These are phyloP conservation scores for Aspergillus pseudonomiae DNA, from an alignment of 2,329 filamentous ascomycete genomes.

Conservation along the genomic window DNA sequence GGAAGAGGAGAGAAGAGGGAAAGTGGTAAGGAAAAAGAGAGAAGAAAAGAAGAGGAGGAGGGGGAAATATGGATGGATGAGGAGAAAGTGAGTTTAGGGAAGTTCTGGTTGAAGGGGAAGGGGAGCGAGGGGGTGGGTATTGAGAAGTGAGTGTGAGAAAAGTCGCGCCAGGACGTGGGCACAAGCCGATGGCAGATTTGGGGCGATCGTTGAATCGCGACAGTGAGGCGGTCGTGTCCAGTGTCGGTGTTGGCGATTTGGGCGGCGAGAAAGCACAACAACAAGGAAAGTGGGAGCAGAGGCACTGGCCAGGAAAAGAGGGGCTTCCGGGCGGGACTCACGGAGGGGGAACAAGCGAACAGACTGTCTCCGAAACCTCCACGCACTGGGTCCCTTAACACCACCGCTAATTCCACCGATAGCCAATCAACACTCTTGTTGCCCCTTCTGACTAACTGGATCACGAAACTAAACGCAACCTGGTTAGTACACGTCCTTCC, in stretches of 20 bases:
- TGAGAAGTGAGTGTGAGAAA: constrained; percentile 20
- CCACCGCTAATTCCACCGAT: constrained; percentile 14
- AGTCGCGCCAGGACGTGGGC: constrained; percentile 25
- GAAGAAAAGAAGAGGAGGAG: constrained; percentile 19
- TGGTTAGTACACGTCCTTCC: constrained; percentile 20
- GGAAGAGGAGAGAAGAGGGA: constrained; percentile 18
- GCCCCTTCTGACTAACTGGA: constrained; percentile 23
- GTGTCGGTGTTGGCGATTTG: constrained; percentile 21
- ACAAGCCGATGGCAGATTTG: constrained; percentile 23
- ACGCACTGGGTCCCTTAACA: constrained; percentile 22
- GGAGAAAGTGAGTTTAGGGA: constrained; percentile 21
- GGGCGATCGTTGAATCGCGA: constrained; percentile 28
- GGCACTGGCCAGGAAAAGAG: constrained; percentile 16
- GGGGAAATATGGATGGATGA: constrained; percentile 22
- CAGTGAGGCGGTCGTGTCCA: constrained; percentile 29
- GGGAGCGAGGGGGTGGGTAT: constrained; percentile 21
- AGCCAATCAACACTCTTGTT: constrained; percentile 9
- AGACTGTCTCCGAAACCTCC: constrained; percentile 6
- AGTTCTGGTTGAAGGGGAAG: constrained; percentile 24
- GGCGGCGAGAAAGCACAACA: constrained; percentile 19
- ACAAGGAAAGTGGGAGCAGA: constrained; percentile 15
- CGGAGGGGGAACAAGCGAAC: constrained; percentile 22
- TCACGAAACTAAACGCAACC: constrained; percentile 14
- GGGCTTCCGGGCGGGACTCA: constrained; percentile 23
- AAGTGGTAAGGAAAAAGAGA: constrained; percentile 19